Base-by-base conservation (phyloP, 441 rosid genomes). In the Eruca vesicaria region DNA sequence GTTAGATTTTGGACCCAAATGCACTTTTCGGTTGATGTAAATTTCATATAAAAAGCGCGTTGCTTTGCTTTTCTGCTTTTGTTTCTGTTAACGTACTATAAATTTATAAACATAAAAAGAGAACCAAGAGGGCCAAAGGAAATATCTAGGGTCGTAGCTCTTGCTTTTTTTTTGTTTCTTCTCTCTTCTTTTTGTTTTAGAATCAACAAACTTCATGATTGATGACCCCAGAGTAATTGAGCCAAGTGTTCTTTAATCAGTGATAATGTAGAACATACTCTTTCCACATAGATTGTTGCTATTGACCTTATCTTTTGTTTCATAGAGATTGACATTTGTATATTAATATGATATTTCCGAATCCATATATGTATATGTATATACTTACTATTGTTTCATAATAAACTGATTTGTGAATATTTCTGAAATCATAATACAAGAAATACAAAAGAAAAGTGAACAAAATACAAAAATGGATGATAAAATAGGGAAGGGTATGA, bases 1-100 rank as follows among this genome's bases (percentile, higher is more conserved):
- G 69, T 66, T 71, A 71, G 72, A 77, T 77, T 63, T 77, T 77
- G 76, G 72, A 77, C 72, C 65, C 38, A 57, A 71, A 57, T 64
- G 76, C 57, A 71, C 77, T 71, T 77, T 72, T 36, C 4, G 33
- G 31, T 64, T 57, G 53, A 33, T 58, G n/a, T 29, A 64, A 21
- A 23, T 33, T 57, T 59, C 29, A 35, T 77, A 70, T 31, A 57
- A 56, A 31, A 73, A 77, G 45, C 20, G 65, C 48, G 26, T 58
- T 71, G 19, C 62, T 71, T 29, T 77, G 35, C 73, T 71, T 71
- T 76, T 76, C 16, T 55, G 52, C 74, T 53, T 59, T 63, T 29
- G 59, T 69, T 55, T 76, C 63, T 69, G 64, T 62, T 31, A 52
- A 61, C 38, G 50, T 68, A 23, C 23, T 75, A 59, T 26, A 29